phyloP scores from a whole-genome alignment of 2,329 filamentous ascomycete genomes.

The Talaromyces sp. region DNA sequence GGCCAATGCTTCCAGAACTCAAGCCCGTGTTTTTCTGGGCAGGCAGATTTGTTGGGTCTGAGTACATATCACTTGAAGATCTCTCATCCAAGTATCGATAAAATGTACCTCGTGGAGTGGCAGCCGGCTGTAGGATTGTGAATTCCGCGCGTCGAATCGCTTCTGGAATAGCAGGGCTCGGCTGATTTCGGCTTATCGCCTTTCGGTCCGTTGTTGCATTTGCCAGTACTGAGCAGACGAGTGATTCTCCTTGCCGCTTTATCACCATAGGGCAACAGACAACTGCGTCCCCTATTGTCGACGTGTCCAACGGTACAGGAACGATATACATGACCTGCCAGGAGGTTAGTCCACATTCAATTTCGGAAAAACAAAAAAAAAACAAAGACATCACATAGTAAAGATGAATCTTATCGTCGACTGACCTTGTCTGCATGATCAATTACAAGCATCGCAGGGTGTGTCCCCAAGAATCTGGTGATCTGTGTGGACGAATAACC shows the following conservation, averaged over 20 bases:
- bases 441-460: slow-evolving; percentile 12
- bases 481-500: slow-evolving; percentile 10
- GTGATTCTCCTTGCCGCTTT: slow-evolving; percentile 12
- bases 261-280: slow-evolving; percentile 15
- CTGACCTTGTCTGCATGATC: slow-evolving; percentile 14
- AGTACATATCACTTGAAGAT: background rate
- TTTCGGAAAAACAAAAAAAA: too few relatives aligned
- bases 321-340: slow-evolving; percentile 5
- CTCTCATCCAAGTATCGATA: background rate
- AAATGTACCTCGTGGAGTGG: background rate
- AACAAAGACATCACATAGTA: background rate
- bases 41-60: background rate
- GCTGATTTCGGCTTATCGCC: background rate
- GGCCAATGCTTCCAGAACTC: background rate
- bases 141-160: background rate
- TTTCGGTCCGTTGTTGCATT: slow-evolving; percentile 10
- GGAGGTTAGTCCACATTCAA: background rate
- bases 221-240: slow-evolving; percentile 14
- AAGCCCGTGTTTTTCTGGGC: background rate
- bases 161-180: background rate
- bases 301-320: slow-evolving; percentile 10
- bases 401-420: background rate
- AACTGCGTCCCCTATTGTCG: slow-evolving; percentile 14
- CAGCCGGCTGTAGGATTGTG: background rate
- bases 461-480: slow-evolving; percentile 13